Conservation (phyloP, 1,284 basidiomycete genomes). For the Cutaneotrichosporon cavernicola region DNA sequence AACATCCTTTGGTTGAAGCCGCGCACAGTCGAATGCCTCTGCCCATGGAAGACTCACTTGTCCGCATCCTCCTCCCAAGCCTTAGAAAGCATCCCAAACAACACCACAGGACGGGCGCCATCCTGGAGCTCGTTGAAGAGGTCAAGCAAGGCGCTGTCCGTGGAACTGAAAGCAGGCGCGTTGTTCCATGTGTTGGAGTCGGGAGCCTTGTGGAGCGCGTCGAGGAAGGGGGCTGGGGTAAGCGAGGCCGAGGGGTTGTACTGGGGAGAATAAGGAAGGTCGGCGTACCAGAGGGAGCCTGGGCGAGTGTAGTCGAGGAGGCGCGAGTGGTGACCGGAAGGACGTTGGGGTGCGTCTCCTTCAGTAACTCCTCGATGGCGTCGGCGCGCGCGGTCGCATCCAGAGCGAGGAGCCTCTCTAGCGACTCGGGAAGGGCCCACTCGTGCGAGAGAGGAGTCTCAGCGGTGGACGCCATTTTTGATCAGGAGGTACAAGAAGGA, state of each 20-base stretch:
- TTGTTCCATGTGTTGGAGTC: constrained; percentile 31
- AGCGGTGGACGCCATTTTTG: no score
- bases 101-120: constrained; percentile 15
- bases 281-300: neutral
- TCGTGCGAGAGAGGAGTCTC: no score
- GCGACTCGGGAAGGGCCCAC: no score
- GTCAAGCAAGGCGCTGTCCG: constrained; percentile 30
- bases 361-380: no score
- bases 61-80: constrained; percentile 32
- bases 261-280: no score
- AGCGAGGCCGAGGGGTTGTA: neutral
- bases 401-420: no score
- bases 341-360: no score
- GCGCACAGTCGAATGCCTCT: neutral
- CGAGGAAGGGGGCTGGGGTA: constrained; percentile 25
- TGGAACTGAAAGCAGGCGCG: constrained; percentile 23
- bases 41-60: constrained; percentile 27
- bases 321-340: no score
- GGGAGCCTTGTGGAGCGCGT: constrained; percentile 21
- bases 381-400: no score
- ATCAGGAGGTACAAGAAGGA: no score
- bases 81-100: constrained; percentile 25
- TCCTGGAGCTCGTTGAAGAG: constrained; percentile 32
- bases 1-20: neutral
- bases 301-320: neutral